Conservation (phyloP, 495 filamentous ascomycete genomes). For the Podospora comata region DNA sequence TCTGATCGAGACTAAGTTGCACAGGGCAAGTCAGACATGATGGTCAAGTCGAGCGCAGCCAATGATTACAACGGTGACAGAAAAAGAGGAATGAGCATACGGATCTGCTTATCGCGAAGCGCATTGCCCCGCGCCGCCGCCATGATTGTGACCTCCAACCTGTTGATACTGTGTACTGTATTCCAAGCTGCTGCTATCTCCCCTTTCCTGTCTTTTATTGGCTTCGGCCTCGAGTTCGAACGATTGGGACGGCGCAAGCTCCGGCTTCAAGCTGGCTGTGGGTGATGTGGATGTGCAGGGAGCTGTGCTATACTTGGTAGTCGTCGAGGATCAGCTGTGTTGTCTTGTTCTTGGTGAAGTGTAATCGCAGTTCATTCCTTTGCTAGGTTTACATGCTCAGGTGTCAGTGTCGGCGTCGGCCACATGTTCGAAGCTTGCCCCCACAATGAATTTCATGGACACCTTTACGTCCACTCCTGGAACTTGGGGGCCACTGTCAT, state of each 20-base stretch:
- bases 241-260: background rate
- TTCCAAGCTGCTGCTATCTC: background rate
- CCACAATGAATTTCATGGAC: constrained; percentile 19
- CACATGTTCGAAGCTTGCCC: constrained; percentile 22
- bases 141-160: constrained; percentile 15
- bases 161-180: background rate
- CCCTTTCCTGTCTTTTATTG: background rate
- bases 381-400: constrained; percentile 2
- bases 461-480: constrained; percentile 16
- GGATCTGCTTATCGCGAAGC: constrained; percentile 93
- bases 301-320: background rate
- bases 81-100: constrained; percentile 45
- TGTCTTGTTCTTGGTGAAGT: background rate
- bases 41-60: background rate
- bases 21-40: constrained; percentile 37
- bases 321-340: background rate
- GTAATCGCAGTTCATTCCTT: background rate
- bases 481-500: background rate
- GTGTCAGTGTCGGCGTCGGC: constrained; percentile 12
- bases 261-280: constrained; percentile 1
- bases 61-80: background rate
- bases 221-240: background rate
- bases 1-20: constrained; percentile 75
- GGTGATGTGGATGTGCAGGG: constrained; percentile 1
- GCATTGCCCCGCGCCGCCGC: constrained; percentile 65